A percentile compares a stretch with the other conserved stretches of the same genome.
Evolutionary conservation across 371 early-diverging fungal species (phyloP).

Genomic region (Edhazardia aedis): DNA sequence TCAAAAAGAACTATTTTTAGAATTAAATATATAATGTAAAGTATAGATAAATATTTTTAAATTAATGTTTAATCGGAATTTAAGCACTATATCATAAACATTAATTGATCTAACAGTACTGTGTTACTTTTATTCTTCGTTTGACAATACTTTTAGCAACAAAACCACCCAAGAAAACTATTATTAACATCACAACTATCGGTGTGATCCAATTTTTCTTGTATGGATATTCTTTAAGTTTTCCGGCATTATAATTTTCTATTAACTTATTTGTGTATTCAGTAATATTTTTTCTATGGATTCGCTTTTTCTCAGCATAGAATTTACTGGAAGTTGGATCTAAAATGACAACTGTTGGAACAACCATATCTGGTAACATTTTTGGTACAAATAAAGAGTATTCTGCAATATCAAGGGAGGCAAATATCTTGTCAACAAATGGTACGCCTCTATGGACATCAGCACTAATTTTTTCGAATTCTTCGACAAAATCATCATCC

Average conservation of each 20-base stretch:
- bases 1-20: too few relatives aligned
- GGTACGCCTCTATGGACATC: slow-evolving; percentile 40
- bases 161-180: too few relatives aligned
- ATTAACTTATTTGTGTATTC: slow-evolving; percentile 8
- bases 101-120: too few relatives aligned
- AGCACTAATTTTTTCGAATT: slow-evolving; percentile 38
- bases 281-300: slow-evolving; percentile 19
- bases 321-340: slow-evolving; percentile 41
- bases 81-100: too few relatives aligned
- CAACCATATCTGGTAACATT: slow-evolving; percentile 24
- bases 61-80: too few relatives aligned
- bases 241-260: slow-evolving; percentile 1
- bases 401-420: slow-evolving; percentile 33
- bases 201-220: slow-evolving; percentile 1
- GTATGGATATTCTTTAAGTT: slow-evolving; percentile 8
- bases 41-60: too few relatives aligned
- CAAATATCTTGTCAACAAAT: slow-evolving; percentile 40
- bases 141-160: too few relatives aligned
- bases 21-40: too few relatives aligned
- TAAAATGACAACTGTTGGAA: slow-evolving; percentile 41
- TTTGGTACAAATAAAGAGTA: slow-evolving; percentile 42
- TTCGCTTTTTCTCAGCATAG: slow-evolving; percentile 17
- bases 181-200: too few relatives aligned
- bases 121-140: too few relatives aligned
- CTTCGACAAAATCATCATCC: slow-evolving; percentile 23